phyloP scores from a whole-genome alignment of 352 stramenopile genomes.

The Globisporangium canariense region DNA sequence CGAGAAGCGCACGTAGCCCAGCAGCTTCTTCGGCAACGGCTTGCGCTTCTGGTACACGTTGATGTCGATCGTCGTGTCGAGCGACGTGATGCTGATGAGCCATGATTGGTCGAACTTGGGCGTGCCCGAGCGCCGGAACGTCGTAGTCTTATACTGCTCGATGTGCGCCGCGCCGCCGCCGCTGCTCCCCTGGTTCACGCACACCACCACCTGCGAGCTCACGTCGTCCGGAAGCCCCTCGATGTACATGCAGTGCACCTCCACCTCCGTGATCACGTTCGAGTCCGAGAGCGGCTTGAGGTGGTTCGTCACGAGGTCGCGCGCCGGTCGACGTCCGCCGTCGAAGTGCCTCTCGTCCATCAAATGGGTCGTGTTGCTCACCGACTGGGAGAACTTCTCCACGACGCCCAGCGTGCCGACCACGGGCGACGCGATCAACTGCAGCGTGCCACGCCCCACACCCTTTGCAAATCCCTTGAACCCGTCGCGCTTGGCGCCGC shows the following conservation, averaged over 20 bases:
- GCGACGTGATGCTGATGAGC: conserved; percentile 65
- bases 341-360: conserved; percentile 80
- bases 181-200: conserved; percentile 38
- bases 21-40: conserved; percentile 74
- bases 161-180: conserved; percentile 40
- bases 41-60: conserved; percentile 85
- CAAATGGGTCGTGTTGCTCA: conserved; percentile 86
- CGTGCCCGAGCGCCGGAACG: conserved; percentile 44
- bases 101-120: conserved; percentile 85
- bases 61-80: conserved; percentile 78
- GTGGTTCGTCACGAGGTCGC: conserved; percentile 48
- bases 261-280: conserved; percentile 84
- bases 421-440: conserved; percentile 77
- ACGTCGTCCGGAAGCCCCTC: conserved; percentile 64
- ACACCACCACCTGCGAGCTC: conserved; percentile 69
- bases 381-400: conserved; percentile 79
- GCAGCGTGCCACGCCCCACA: conserved; percentile 70
- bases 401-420: conserved; percentile 79
- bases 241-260: conserved; percentile 72
- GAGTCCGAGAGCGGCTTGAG: conserved; percentile 78
- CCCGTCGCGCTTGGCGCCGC: conserved; percentile 65
- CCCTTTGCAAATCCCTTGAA: conserved; percentile 84
- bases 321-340: conserved; percentile 67
- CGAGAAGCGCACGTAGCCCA: conserved; percentile 70
- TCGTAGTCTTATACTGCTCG: conserved; percentile 72